These are phyloP conservation scores for Coemansia sp. DNA, from an alignment of 192 early-diverging fungal genomes.

Conservation along the genomic window DNA sequence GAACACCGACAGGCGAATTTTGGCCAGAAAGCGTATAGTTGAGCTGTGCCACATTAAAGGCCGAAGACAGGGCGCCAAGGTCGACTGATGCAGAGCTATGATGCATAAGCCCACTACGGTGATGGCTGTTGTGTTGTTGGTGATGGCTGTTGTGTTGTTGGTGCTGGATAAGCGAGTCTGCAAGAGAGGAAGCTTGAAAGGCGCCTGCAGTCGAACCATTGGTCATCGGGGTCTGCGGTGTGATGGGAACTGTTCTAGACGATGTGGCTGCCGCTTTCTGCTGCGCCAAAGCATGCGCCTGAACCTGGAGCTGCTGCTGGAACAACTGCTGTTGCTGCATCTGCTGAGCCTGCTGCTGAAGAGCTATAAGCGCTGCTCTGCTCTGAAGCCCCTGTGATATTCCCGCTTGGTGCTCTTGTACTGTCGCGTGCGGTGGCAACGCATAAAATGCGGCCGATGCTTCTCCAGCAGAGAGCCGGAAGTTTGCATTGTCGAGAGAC, in stretches of 20 bases:
- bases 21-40: conserved; percentile 31
- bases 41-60: conserved; percentile 34
- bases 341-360: conserved; percentile 12
- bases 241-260: conserved; percentile 26
- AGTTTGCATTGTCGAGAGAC: conserved; percentile 40
- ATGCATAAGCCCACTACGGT: conserved; percentile 16
- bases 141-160: conserved; percentile 22
- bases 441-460: conserved; percentile 12
- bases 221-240: conserved; percentile 22
- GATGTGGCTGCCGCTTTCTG: conserved; percentile 6
- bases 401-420: conserved; percentile 16
- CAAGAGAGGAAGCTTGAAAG: conserved; percentile 16
- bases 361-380: conserved; percentile 12
- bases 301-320: conserved; percentile 22
- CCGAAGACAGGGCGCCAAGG: conserved; percentile 30
- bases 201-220: background rate
- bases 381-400: conserved; percentile 9
- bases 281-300: conserved; percentile 14
- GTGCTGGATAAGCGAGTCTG: conserved; percentile 18
- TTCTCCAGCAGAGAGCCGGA: conserved; percentile 22
- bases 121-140: conserved; percentile 15
- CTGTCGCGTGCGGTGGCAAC: conserved; percentile 13
- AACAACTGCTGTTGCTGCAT: conserved; percentile 14
- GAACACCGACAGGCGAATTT: conserved; percentile 22
- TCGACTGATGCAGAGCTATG: conserved; percentile 40